Percentiles rank a stretch among this genome's conserved stretches.
phyloP scores from a whole-genome alignment of 2,329 filamentous ascomycete species.

The Paecilomyces fulvus region DNA sequence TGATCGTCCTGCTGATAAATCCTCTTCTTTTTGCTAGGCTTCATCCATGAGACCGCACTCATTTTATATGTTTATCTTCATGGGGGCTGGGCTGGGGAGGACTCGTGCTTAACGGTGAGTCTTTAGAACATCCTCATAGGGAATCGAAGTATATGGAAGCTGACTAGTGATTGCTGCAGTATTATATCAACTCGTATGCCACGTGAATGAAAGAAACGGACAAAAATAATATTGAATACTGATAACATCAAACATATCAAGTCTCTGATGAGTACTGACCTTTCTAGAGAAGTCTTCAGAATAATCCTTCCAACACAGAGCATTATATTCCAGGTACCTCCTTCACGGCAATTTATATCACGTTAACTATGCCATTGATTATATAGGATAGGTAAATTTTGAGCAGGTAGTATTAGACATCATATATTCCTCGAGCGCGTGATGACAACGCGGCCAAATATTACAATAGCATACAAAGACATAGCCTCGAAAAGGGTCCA shows the following conservation, averaged over 20 bases:
- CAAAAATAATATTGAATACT: neutral
- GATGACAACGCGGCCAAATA: neutral
- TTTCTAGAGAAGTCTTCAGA: neutral
- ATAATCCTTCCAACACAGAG: neutral
- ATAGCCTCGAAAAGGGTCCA: neutral
- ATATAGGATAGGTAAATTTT: neutral
- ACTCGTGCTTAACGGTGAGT: constrained; percentile 39
- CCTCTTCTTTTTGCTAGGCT: constrained; percentile 18
- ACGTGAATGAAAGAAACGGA: constrained; percentile 11
- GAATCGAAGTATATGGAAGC: neutral
- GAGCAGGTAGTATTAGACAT: neutral
- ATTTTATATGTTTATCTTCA: constrained; percentile 40
- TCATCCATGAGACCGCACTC: constrained; percentile 38
- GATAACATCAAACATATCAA: neutral
- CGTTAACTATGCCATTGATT: neutral
- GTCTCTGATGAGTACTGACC: too few relatives aligned
- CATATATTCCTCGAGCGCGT: neutral
- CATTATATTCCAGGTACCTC: neutral
- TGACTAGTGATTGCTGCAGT: constrained; percentile 17
- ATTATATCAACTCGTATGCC: constrained; percentile 39
- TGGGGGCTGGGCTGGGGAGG: constrained; percentile 31
- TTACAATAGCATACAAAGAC: neutral
- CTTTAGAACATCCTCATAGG: neutral
- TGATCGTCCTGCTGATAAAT: neutral
- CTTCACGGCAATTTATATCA: neutral